Evolutionary conservation across 768 basidiomycete species (phyloP), one percentile per base, ranked within the genome.

Genomic region (Phaeotremella skinneri): DNA sequence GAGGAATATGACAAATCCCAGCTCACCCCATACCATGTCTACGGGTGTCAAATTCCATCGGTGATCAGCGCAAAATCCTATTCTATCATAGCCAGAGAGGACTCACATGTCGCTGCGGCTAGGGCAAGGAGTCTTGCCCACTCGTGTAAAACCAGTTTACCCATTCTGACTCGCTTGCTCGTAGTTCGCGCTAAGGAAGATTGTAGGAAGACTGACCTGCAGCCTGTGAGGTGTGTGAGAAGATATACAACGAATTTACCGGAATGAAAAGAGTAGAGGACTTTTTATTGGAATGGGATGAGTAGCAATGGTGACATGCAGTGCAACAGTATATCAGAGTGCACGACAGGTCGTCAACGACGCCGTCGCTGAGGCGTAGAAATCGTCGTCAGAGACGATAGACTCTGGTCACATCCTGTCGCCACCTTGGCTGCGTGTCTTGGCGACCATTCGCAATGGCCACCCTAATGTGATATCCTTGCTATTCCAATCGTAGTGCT

Each of bases 101-200:
- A 61, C 70, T 63, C 26, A 76, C 75, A 78, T 3, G 52, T 26
- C 0, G 58, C 73, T 0, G 75, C 65, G 2, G 73, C 59, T 26
- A 76, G 52, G 4, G 72, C 75, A 30, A 78, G 62, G 16, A 69
- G 60, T 11, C 70, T 55, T 4, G 56, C 73, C 62, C 66, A 66
- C 32, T 74, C 56, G 53, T 67, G 58, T 52, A 54, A 67, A 31
- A 68, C 55, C 50, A 74, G 48, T 31, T 67, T 64, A 13, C 73
- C 73, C 73, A 74, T 74, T 26, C 47, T 50, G 25, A 23, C 29
- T 29, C 13, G 26, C 47, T 21, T 59, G 21, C 23, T 42, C 21
- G 45, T 13, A 29, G 52, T n/a, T 17, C 21, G 29, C 13, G 3
- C 5, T 50, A 14, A 29, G 41, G 50, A 31, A 49, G 52, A 0